These are phyloP conservation scores for Fusarium albosuccineum DNA, from an alignment of 2,329 filamentous ascomycete species.

Conservation along the genomic window DNA sequence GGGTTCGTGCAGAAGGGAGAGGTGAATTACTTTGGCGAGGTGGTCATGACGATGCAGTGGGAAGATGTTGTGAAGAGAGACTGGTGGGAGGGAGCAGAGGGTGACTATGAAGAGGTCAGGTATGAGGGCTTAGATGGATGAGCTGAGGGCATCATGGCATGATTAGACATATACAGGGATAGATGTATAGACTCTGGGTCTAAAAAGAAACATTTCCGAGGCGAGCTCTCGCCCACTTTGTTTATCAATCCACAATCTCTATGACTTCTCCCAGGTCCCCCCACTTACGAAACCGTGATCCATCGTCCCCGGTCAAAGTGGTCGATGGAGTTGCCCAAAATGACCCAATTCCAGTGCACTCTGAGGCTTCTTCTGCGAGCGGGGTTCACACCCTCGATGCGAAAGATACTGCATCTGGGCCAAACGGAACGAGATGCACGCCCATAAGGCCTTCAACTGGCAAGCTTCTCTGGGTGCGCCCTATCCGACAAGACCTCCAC, in stretches of 20 bases:
- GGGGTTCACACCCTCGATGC: neutral
- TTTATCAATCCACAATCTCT: slow-evolving; percentile 1
- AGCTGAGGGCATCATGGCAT: neutral
- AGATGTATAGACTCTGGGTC: no score
- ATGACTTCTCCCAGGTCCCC: neutral
- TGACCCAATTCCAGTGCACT: no score
- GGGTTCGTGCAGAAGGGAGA: slow-evolving; percentile 65
- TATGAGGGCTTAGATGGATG: slow-evolving; percentile 30
- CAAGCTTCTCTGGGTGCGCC: no score
- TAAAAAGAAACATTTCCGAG: neutral
- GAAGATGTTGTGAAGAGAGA: slow-evolving; percentile 37
- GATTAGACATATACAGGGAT: neutral
- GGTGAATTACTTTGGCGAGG: slow-evolving; percentile 72
- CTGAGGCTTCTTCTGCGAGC: neutral
- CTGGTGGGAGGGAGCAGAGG: slow-evolving; percentile 39
- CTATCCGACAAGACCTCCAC: neutral
- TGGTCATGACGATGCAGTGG: slow-evolving; percentile 62
- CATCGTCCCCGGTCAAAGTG: neutral
- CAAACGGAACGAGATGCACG: no score
- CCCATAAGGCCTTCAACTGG: no score
- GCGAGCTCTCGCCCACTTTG: neutral
- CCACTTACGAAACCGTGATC: neutral
- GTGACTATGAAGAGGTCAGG: slow-evolving; percentile 40
- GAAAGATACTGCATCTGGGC: no score
- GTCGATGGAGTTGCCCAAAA: neutral